Base-by-base conservation (phyloP, 106 monocot species). In the Iris macrosiphon region DNA sequence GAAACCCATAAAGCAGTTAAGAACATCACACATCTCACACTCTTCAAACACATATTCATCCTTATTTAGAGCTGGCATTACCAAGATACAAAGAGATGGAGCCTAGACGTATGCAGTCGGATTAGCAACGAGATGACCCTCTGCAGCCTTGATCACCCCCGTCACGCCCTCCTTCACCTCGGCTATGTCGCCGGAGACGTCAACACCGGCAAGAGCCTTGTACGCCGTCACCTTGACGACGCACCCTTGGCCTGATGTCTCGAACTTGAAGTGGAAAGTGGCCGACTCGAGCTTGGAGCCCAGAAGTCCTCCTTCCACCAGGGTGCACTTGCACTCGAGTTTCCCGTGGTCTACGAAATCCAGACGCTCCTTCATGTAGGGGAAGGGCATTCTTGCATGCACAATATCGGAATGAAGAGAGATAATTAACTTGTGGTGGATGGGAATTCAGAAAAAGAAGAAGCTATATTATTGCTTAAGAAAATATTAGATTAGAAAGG, bases 41-140 rank as follows among this genome's bases (percentile, higher is more conserved):
- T n/a, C n/a, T n/a, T n/a, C n/a, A n/a, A n/a, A n/a, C n/a, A n/a
- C n/a, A n/a, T n/a, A n/a, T n/a, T n/a, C n/a, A n/a, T n/a, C n/a
- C n/a, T 44, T 1, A 44, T n/a, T n/a, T 44, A 4, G 0, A 44
- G 18, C 43, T n/a, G 43, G 4, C n/a, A 4, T 4, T n/a, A n/a
- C n/a, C n/a, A n/a, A n/a, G n/a, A n/a, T n/a, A n/a, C n/a, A n/a
- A n/a, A n/a, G 5, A 16, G 4, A 4, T 44, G 8, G 22, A 8
- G 23, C 45, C n/a, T n/a, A n/a, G n/a, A n/a, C n/a, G n/a, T n/a
- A n/a, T n/a, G n/a, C n/a, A n/a, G n/a, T n/a, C n/a, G 79, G 68
- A 23, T 80, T 80, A 22, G 74, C 75, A 2, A 66, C n/a, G 56
- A 80, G 80, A 26, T 51, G 66, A 9, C 22, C 75, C 13, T 71